Conservation (phyloP, 306 rosid species). For the Myrica gale region DNA sequence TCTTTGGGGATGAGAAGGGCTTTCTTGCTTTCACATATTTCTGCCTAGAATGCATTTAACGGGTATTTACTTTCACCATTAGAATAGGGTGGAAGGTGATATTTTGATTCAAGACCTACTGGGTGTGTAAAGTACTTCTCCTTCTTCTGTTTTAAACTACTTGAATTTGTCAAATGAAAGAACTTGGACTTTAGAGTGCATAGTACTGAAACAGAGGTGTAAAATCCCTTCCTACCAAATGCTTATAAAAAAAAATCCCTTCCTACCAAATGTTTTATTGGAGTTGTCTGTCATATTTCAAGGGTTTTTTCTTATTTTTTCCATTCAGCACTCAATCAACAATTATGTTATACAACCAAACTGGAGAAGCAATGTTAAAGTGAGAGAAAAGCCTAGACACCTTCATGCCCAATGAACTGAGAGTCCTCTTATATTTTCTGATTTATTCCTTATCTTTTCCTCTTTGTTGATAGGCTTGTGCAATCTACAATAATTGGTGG, state of each 20-base stretch:
- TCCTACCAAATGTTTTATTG: slow-evolving; percentile 27
- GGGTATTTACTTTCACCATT: background rate
- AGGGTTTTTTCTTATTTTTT: background rate
- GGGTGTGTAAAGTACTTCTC: background rate
- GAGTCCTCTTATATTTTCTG: slow-evolving; percentile 19
- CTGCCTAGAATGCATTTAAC: background rate
- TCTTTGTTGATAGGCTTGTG: slow-evolving; percentile 74
- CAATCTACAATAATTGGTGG: slow-evolving; percentile 95
- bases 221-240: slow-evolving; percentile 10
- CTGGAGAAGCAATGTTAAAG: slow-evolving; percentile 7
- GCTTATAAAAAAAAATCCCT: too few species aligned
- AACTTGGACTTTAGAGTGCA: background rate
- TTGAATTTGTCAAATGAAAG: background rate
- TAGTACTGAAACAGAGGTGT: background rate
- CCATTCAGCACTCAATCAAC: slow-evolving; percentile 5
- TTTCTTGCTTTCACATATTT: background rate
- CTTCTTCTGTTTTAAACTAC: background rate
- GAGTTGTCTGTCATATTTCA: slow-evolving; percentile 33
- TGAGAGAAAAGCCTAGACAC: slow-evolving; percentile 4
- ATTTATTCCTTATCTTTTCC: slow-evolving; percentile 16
- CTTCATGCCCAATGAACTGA: slow-evolving; percentile 1
- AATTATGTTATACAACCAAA: slow-evolving; percentile 14
- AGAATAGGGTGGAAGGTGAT: background rate
- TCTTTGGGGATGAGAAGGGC: background rate
- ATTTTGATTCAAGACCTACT: background rate